Evolutionary conservation across 768 basidiomycete species (phyloP).

Genomic region (Mycena olivaceomarginata): DNA sequence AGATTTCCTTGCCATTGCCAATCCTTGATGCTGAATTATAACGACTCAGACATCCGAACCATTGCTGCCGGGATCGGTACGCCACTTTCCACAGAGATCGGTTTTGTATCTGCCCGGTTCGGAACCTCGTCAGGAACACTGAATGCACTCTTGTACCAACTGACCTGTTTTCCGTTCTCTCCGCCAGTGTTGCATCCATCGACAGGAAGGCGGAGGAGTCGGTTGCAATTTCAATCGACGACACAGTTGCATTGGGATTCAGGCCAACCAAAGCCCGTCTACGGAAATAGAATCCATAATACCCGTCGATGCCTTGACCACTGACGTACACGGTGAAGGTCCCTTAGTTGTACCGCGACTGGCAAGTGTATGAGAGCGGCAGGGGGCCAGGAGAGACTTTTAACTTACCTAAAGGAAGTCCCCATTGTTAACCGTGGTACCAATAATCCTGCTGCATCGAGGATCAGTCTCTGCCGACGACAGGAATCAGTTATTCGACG

Average conservation of each 20-base stretch:
- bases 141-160: no score
- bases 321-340: conserved; percentile 13
- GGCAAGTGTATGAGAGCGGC: no score
- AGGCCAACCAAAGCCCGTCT: not conserved
- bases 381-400: no score
- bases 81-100: conserved; percentile 45
- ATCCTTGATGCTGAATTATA: no score
- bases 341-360: conserved; percentile 11
- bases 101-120: conserved; percentile 28
- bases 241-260: conserved; percentile 9
- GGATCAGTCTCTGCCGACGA: not conserved
- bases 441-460: not conserved
- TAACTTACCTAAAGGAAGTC: not conserved
- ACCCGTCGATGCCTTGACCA: not conserved
- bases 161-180: conserved; percentile 34
- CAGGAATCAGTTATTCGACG: not conserved
- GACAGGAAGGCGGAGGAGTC: conserved; percentile 43
- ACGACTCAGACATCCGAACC: not conserved
- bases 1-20: no score
- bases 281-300: not conserved
- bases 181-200: conserved; percentile 43
- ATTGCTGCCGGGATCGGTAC: conserved; percentile 21
- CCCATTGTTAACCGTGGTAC: not conserved
- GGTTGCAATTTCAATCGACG: conserved; percentile 44
- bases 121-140: no score